phyloP scores from a whole-genome alignment of 371 early-diverging fungal species.

The Apophysomyces sp. region DNA sequence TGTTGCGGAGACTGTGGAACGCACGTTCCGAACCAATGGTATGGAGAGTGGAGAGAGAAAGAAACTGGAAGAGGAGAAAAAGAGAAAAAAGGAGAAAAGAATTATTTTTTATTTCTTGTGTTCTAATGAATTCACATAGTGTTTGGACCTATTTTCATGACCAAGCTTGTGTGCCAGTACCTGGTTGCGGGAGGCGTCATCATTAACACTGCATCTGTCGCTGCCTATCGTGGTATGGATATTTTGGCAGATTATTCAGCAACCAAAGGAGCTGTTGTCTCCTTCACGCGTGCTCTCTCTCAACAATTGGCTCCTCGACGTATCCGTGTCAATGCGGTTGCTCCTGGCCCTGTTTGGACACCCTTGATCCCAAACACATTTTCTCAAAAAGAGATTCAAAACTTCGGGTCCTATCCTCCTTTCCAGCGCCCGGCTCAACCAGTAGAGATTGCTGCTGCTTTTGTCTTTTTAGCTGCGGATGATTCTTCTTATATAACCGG shows the following conservation, averaged over 20 bases:
- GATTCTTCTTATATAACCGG: conserved; percentile 67
- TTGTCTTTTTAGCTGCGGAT: conserved; percentile 63
- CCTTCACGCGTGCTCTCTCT: conserved; percentile 63
- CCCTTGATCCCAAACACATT: conserved; percentile 69
- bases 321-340: conserved; percentile 68
- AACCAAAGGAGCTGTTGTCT: conserved; percentile 56
- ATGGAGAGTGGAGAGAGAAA: conserved; percentile 8
- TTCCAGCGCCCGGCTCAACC: conserved; percentile 68
- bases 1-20: conserved; percentile 32
- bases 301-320: conserved; percentile 57
- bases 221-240: conserved; percentile 61
- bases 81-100: not conserved
- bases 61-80: not conserved
- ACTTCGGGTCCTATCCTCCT: conserved; percentile 69
- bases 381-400: conserved; percentile 58
- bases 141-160: conserved; percentile 58
- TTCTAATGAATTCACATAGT: conserved; percentile 23
- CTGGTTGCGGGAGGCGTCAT: conserved; percentile 50
- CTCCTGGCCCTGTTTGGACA: conserved; percentile 68
- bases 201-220: conserved; percentile 60
- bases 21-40: conserved; percentile 57
- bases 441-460: conserved; percentile 62
- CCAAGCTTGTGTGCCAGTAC: conserved; percentile 50
- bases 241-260: conserved; percentile 58
- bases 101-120: not conserved